Evolutionary conservation across 2,329 filamentous ascomycete species (phyloP).

Genomic region (Trichoderma harzianum): DNA sequence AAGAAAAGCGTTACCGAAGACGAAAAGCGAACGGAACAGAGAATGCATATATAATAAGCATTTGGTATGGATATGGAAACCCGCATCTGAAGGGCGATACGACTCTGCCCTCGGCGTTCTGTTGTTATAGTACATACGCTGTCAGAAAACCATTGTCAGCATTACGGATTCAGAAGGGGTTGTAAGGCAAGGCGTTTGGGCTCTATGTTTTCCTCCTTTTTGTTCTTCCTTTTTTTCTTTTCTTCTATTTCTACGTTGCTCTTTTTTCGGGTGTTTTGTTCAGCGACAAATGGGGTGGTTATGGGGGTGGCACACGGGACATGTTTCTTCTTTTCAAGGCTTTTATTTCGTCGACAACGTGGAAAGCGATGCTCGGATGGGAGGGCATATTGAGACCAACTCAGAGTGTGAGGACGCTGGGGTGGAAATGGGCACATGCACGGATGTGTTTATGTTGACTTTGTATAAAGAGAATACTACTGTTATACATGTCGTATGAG

Average conservation of each 20-base stretch:
- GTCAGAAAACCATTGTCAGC: conserved; percentile 13
- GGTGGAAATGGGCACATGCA: neutral
- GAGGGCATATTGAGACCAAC: neutral
- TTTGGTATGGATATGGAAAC: conserved; percentile 17
- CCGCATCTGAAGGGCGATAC: conserved; percentile 20
- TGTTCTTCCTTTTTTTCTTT: neutral
- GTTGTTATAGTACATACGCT: conserved; percentile 17
- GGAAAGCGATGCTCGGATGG: neutral
- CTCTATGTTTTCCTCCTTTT: neutral
- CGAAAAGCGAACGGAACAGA: conserved; percentile 16
- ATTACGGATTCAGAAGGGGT: conserved; percentile 1
- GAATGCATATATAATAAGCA: conserved; percentile 20
- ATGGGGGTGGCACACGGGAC: neutral
- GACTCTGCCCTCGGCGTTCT: conserved; percentile 20
- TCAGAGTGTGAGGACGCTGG: neutral
- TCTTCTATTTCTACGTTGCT: neutral
- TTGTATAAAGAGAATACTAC: neutral
- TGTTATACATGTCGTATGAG: neutral
- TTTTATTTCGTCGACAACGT: neutral
- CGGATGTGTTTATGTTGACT: neutral
- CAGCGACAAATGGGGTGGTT: neutral
- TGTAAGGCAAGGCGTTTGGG: conserved; percentile 11
- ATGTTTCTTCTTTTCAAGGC: neutral
- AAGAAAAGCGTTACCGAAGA: conserved; percentile 3
- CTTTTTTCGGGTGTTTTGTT: neutral